Conservation (phyloP, 1,139 yeast genomes). For the Candida sp. region DNA sequence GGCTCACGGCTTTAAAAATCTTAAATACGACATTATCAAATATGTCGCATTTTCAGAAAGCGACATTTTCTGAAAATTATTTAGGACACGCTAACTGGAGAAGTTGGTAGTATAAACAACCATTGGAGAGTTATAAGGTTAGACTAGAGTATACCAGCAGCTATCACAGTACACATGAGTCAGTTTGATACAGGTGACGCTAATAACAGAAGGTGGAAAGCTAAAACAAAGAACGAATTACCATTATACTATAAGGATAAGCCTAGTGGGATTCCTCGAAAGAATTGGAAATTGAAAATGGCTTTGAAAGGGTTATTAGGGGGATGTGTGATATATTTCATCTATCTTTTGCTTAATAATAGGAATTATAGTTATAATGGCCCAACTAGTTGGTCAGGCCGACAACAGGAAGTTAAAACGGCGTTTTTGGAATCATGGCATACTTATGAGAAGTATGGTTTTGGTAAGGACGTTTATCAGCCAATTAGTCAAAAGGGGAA, state of each 20-base stretch:
- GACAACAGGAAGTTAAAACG: conserved; percentile 53
- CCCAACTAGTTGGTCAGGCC: conserved; percentile 30
- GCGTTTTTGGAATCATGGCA: conserved; percentile 80
- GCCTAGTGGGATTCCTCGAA: conserved; percentile 13
- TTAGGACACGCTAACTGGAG: not conserved
- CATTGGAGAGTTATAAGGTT: not conserved
- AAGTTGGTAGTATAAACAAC: no score
- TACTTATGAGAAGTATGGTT: conserved; percentile 72
- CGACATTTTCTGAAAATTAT: not conserved
- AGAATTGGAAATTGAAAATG: conserved; percentile 24
- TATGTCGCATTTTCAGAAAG: no score
- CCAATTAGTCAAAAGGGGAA: conserved; percentile 60
- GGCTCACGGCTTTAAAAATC: not conserved
- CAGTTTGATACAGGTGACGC: not conserved
- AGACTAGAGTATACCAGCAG: not conserved
- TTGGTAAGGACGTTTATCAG: conserved; percentile 56
- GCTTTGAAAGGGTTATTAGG: conserved; percentile 39
- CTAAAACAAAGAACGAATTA: conserved; percentile 7
- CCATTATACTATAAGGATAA: conserved; percentile 32
- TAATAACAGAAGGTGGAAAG: conserved; percentile 1
- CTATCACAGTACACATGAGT: not conserved
- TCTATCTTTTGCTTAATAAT: conserved; percentile 19
- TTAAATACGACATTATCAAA: not conserved
- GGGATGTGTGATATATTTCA: conserved; percentile 34
- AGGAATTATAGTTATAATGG: not conserved